Evolutionary conservation across 345 rosid species (phyloP).

Genomic region (Brassica rapa): DNA sequence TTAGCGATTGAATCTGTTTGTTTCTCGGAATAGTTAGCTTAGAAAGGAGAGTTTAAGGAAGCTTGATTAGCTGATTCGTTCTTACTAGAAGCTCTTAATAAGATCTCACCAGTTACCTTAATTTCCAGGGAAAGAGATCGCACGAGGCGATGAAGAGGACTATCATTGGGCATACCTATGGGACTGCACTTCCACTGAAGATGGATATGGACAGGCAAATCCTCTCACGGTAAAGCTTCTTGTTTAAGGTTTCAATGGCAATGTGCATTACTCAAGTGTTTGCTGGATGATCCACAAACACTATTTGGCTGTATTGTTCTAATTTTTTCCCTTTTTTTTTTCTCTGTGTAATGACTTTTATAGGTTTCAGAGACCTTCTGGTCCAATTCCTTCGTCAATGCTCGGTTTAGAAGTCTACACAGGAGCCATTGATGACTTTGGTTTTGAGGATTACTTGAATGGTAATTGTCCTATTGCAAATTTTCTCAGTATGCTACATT

Average conservation of each 20-base stretch:
- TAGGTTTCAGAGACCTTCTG: slow-evolving; percentile 90
- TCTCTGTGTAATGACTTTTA: background rate
- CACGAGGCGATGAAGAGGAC: slow-evolving; percentile 62
- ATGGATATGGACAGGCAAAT: slow-evolving; percentile 86
- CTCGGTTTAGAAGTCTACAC: slow-evolving; percentile 77
- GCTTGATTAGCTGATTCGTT: background rate
- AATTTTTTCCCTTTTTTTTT: background rate
- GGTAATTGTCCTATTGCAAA: slow-evolving; percentile 46
- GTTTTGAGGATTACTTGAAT: slow-evolving; percentile 80
- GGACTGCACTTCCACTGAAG: slow-evolving; percentile 76
- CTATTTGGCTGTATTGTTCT: background rate
- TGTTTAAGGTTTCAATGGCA: too few species aligned
- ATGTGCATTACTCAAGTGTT: too few species aligned
- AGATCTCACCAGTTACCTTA: background rate
- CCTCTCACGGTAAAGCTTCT: slow-evolving; percentile 61
- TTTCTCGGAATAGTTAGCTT: background rate
- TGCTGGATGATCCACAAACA: background rate
- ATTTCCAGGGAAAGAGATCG: slow-evolving; percentile 49
- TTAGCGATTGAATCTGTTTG: background rate
- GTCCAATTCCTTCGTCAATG: slow-evolving; percentile 86
- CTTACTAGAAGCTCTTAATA: background rate
- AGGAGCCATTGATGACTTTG: slow-evolving; percentile 76
- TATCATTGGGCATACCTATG: slow-evolving; percentile 63
- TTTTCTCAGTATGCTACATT: background rate
- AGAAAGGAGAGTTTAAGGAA: background rate